These are phyloP conservation scores for Paramecium sexaurelia DNA, from an alignment of 73 alveolate genomes.

Conservation along the genomic window DNA sequence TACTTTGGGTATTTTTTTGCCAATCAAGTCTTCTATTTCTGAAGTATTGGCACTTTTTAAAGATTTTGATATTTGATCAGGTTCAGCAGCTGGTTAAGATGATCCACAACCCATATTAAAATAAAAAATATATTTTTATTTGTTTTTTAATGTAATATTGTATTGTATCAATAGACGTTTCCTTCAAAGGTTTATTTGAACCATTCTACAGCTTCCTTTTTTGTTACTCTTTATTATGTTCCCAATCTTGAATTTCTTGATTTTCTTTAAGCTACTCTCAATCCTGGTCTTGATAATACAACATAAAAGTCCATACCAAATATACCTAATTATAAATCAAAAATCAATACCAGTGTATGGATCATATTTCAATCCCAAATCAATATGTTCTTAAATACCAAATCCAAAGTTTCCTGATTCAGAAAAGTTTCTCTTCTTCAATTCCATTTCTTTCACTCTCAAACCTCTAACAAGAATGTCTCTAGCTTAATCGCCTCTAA, in stretches of 20 bases:
- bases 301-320: constrained; percentile 87
- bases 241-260: constrained; percentile 72
- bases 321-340: constrained; percentile 55
- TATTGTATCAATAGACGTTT: constrained; percentile 70
- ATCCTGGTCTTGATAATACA: constrained; percentile 79
- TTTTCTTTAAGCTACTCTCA: constrained; percentile 75
- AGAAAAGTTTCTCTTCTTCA: constrained; percentile 75
- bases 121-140: background rate
- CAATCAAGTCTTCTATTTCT: constrained; percentile 56
- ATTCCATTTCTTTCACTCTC: constrained; percentile 83
- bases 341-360: constrained; percentile 69
- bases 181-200: constrained; percentile 72
- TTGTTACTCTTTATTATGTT: constrained; percentile 65
- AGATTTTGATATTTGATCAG: constrained; percentile 7
- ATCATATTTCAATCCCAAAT: constrained; percentile 85
- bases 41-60: constrained; percentile 13
- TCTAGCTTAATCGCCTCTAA: constrained; percentile 85
- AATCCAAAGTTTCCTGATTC: constrained; percentile 82
- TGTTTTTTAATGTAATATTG: constrained; percentile 16
- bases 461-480: constrained; percentile 79
- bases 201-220: constrained; percentile 70
- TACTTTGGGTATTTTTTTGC: constrained; percentile 46
- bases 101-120: constrained; percentile 64
- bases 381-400: constrained; percentile 85
- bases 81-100: constrained; percentile 38